Percentiles rank a stretch among this genome's conserved stretches.
Conservation (phyloP, 306 rosid species). For the Vigna reflexopilosa region DNA sequence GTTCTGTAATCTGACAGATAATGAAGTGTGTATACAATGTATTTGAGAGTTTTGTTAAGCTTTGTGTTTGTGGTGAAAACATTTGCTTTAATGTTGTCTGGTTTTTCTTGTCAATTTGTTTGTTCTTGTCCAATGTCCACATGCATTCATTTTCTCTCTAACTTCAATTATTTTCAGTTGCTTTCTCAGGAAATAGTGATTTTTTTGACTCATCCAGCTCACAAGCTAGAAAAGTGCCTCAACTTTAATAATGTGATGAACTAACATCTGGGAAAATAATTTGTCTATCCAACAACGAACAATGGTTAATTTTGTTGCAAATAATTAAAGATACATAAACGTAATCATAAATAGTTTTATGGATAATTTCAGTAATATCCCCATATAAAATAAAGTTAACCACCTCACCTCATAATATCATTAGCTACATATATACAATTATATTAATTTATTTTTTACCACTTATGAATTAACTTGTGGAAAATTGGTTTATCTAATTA, state of each 20-base stretch:
- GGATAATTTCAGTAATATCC: too few species aligned
- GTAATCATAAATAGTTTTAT: too few species aligned
- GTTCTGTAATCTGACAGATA: constrained; percentile 6
- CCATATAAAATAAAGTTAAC: too few species aligned
- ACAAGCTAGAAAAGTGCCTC: neutral
- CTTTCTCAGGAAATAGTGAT: neutral
- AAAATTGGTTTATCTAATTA: too few species aligned
- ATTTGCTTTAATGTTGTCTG: neutral
- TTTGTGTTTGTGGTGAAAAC: constrained; percentile 6
- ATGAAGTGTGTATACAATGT: constrained; percentile 28
- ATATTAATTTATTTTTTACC: too few species aligned
- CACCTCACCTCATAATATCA: too few species aligned
- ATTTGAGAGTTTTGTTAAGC: neutral
- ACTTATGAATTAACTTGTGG: too few species aligned
- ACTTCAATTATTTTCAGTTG: constrained; percentile 2
- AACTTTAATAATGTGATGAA: constrained; percentile 5
- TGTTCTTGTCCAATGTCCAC: neutral
- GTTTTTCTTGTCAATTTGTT: neutral
- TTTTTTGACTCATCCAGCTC: neutral
- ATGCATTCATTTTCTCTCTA: neutral
- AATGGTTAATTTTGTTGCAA: too few species aligned
- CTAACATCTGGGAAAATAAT: too few species aligned
- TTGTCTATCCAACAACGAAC: too few species aligned
- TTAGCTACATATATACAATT: too few species aligned
- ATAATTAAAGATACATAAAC: too few species aligned